These are phyloP conservation scores for Phaeosphaeria sp. DNA, from an alignment of 2,329 filamentous ascomycete species.

Conservation along the genomic window DNA sequence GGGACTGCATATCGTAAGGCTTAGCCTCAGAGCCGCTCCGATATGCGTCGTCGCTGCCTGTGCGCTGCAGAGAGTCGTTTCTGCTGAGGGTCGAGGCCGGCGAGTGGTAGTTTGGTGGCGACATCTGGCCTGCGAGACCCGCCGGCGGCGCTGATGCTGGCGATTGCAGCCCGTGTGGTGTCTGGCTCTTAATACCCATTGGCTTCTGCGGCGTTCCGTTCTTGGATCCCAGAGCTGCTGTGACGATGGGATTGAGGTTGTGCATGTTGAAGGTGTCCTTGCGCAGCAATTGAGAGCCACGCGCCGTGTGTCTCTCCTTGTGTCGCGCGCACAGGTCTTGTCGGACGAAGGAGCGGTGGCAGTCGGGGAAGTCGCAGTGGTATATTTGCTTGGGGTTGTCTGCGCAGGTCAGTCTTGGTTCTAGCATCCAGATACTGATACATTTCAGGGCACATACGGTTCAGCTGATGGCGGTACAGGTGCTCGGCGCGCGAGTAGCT, in stretches of 20 bases:
- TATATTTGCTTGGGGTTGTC: slow-evolving; percentile 96
- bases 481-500: slow-evolving; percentile 97
- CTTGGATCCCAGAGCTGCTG: slow-evolving; percentile 46
- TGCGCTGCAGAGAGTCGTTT: slow-evolving; percentile 41
- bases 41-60: slow-evolving; percentile 47
- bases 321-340: slow-evolving; percentile 84
- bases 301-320: slow-evolving; percentile 60
- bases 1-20: slow-evolving; percentile 46
- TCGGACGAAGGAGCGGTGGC: slow-evolving; percentile 87
- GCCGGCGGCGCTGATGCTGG: slow-evolving; percentile 34
- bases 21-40: slow-evolving; percentile 38
- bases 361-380: slow-evolving; percentile 89
- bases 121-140: slow-evolving; percentile 39
- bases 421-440: not conserved
- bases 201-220: slow-evolving; percentile 29
- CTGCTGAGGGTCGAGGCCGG: slow-evolving; percentile 38
- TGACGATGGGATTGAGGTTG: slow-evolving; percentile 52
- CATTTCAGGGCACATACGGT: slow-evolving; percentile 66
- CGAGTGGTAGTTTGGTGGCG: slow-evolving; percentile 44
- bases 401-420: slow-evolving; percentile 39
- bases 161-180: slow-evolving; percentile 39
- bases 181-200: slow-evolving; percentile 18
- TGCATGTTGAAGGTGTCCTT: slow-evolving; percentile 71
- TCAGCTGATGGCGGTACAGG: slow-evolving; percentile 93
- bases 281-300: slow-evolving; percentile 77